Base-by-base conservation (phyloP, 805 yeast genomes). In the Jamesozyma gamospora region DNA sequence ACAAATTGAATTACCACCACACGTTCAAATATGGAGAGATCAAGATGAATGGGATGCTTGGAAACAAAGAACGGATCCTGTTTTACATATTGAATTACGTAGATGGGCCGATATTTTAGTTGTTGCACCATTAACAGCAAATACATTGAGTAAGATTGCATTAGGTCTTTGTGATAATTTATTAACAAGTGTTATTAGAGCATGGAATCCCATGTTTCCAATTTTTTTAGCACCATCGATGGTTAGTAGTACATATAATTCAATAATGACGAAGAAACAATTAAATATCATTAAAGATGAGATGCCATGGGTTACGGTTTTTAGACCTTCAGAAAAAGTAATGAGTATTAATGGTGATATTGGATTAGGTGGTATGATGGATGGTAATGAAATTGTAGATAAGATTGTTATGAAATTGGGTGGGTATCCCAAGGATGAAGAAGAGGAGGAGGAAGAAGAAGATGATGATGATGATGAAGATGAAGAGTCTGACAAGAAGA, bases 291-390 rank as follows among this genome's bases (percentile, higher is more conserved):
- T 90, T 41, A 72, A 75, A 35, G 95, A 86, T 47, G 95, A 87
- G 48, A 88, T 92, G 92, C 85, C 90, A 28, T 90, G 94, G 90
- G 80, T 90, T 46, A 94, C 86, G 48, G 77, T 90, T n/a, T 70
- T 92, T 55, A 82, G 80, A 58, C 98, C 98, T 0, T 86, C 87
- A 18, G 98, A 90, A 60, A 90, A 90, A 61, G 95, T 90, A 4
- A 77, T 82, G 55, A 86, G 94, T 41, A 74, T 85, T 32, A 86
- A 88, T 65, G 97, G 98, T 45, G 97, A 90, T 52, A 87, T 92
- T 41, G 97, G 97, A n/a, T 82, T 92, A 86, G 97, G 98, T 36
- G 97, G 98, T 40, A 92, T 92, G 97, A 82, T 88, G 80, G 97
- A 92, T 52, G 85, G 94, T 77, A 82, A 85, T 58, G 96, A 88